Evolutionary conservation across 2,329 filamentous ascomycete species (phyloP).

Genomic region (Remersonia thermophila): DNA sequence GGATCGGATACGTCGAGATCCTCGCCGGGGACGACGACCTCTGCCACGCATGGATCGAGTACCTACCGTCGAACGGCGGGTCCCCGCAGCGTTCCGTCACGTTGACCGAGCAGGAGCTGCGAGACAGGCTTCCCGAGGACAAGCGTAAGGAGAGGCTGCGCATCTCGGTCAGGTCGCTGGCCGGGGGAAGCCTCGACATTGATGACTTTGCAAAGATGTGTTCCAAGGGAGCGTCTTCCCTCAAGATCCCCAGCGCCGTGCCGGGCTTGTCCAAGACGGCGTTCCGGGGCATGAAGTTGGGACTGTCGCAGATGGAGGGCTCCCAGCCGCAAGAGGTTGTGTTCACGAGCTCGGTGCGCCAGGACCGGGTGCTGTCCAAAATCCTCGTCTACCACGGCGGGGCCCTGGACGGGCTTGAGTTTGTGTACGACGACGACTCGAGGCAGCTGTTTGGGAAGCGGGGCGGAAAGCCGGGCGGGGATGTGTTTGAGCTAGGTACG

Average conservation of each 20-base stretch:
- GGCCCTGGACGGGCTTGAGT: constrained; percentile 77
- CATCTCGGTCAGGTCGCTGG: constrained; percentile 63
- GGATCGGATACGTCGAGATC: constrained; percentile 76
- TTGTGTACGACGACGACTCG: constrained; percentile 78
- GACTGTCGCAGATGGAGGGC: constrained; percentile 57
- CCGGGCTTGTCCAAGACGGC: constrained; percentile 49
- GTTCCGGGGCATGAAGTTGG: constrained; percentile 64
- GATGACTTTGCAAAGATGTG: constrained; percentile 61
- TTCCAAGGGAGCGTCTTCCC: constrained; percentile 56
- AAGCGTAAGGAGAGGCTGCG: constrained; percentile 60
- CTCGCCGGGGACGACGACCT: constrained; percentile 67
- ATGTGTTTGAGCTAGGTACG: constrained; percentile 65
- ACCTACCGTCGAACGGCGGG: constrained; percentile 45
- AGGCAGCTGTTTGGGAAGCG: constrained; percentile 77
- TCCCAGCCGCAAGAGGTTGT: constrained; percentile 61
- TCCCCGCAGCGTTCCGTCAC: constrained; percentile 57
- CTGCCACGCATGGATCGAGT: constrained; percentile 75
- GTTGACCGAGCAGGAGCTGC: constrained; percentile 63
- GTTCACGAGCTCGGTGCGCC: constrained; percentile 54
- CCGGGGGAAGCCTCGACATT: constrained; percentile 60
- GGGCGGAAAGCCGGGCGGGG: constrained; percentile 56
- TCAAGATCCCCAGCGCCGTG: constrained; percentile 55
- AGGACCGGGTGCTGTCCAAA: constrained; percentile 61
- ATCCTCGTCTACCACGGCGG: constrained; percentile 67
- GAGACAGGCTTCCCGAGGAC: constrained; percentile 56